Evolutionary conservation across 1,284 basidiomycete genomes (phyloP).

Genomic region (Dichomitus squalens): DNA sequence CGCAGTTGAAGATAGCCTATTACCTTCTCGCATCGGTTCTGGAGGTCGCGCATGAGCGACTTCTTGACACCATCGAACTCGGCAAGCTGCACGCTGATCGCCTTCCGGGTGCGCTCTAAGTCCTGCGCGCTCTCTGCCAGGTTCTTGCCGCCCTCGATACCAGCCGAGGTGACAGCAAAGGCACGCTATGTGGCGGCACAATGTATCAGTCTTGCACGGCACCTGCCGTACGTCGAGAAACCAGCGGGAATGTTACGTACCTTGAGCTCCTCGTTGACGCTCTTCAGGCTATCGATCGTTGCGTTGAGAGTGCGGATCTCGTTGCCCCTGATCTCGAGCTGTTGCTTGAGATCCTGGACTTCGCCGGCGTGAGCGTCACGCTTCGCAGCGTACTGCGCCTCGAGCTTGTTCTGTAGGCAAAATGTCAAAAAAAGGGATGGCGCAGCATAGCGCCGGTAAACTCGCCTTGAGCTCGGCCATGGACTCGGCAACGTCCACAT

Average conservation of each 20-base stretch:
- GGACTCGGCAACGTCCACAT: constrained; percentile 79
- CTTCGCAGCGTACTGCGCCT: constrained; percentile 91
- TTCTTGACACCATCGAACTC: constrained; percentile 99
- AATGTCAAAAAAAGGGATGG: constrained; percentile 12
- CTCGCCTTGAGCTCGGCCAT: constrained; percentile 90
- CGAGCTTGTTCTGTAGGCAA: constrained; percentile 80
- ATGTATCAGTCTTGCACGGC: constrained; percentile 1
- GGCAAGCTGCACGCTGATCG: constrained; percentile 94
- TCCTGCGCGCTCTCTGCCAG: constrained; percentile 96
- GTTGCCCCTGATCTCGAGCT: constrained; percentile 84
- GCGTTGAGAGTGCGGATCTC: constrained; percentile 87
- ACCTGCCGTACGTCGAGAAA: background rate
- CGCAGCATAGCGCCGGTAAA: constrained; percentile 19
- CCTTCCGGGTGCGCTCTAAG: constrained; percentile 95
- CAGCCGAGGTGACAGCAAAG: constrained; percentile 94
- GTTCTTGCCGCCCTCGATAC: constrained; percentile 95
- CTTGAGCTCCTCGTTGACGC: constrained; percentile 98
- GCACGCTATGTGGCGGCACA: constrained; percentile 69
- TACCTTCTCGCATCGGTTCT: constrained; percentile 99
- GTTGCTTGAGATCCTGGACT: constrained; percentile 88
- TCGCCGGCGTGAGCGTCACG: constrained; percentile 90
- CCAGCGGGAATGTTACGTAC: constrained; percentile 42
- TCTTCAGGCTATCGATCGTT: constrained; percentile 91
- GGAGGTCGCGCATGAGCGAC: constrained; percentile 97
- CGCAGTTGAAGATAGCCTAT: constrained; percentile 21